Evolutionary conservation across 306 rosid species (phyloP), one percentile per base, ranked within the genome.

Genomic region (Castanea sativa): DNA sequence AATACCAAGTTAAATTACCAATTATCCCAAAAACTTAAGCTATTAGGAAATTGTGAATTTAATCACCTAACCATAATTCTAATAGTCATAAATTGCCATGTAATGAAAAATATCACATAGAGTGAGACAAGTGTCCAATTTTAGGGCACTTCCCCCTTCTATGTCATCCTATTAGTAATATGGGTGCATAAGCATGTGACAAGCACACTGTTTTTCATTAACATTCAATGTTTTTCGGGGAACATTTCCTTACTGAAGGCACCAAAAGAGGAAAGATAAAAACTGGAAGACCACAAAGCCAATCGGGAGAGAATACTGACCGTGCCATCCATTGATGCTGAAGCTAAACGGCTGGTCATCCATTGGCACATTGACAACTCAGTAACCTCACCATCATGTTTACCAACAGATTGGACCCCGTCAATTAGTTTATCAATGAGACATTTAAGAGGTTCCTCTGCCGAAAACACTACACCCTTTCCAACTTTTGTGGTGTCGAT

Each of bases 331-430:
- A 80, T 75, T 41, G 95, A 91, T 76, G 92, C 95, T 74, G 95
- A 88, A 80, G 90, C 95, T 84, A 91, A 89, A 15, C 91, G 90
- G 86, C 85, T 89, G 80, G 82, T 87, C 92, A 91, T 91, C 95
- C 95, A 89, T 82, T 91, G 95, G 85, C 95, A 91, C 95, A 91
- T 91, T 73, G 95, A 82, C 86, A 91, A 82, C 80, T 91, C 95
- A 9, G 92, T 91, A 65, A 91, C 81, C 57, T 89, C 80, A 58
- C 86, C 86, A 29, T 91, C 95, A 60, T 91, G 95, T 73, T 85
- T 85, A 38, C 95, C 95, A 57, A 91, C 81, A 73, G 87, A 86
- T 10, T 84, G 78, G 75, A 91, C 89, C 75, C 95, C 95, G 60
- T 84, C 91, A 82, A 91, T 81, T 82, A 89, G 80, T 80, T 85